Evolutionary conservation across 2,329 filamentous ascomycete genomes (phyloP), one percentile per base, ranked within the genome.

Genomic region (Monosporascus sp.): DNA sequence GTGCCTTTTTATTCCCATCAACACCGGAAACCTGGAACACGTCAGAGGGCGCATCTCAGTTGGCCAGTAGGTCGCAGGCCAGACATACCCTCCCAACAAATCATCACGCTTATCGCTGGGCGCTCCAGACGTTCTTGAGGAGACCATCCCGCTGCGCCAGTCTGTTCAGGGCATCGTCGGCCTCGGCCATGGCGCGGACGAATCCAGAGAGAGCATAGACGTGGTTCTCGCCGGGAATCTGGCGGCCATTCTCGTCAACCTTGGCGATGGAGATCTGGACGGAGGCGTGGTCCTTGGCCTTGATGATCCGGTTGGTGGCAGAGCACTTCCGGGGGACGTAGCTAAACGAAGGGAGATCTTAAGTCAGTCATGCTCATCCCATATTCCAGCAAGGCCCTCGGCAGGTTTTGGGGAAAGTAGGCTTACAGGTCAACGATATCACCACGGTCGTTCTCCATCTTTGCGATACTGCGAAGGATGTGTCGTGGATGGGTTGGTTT

Each of bases 361-460:
- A 58, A 58, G 43, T 46, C 26, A 46, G 43, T n/a, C 20, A 26
- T 16, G 22, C 17, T 17, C 43, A 26, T 6, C 8, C 20, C 24
- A n/a, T 46, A 22, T 11, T 1, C 19, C 37, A 19, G 43, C 44
- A 53, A 22, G 24, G 46, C 31, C 31, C 31, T 14, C 31, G 31
- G 31, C 35, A 37, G 16, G 41, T 50, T 52, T 57, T 60, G 50
- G 52, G 37, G 45, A 52, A 63, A 60, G 55, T 55, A 56, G 65
- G 78, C 87, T 79, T 87, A 96, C 91, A 96, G 91, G 82, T 97
- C 93, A 78, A 97, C 94, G 81, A 97, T 92, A 80, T 97, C 91
- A 82, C 93, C 93, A 82, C 91, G 91, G 84, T 97, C 94, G 91
- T 99, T 99, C 86, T 99, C 94, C 94, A 97, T 99, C 80, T 84